phyloP scores from a whole-genome alignment of 2,329 filamentous ascomycete species.

The Ascochyta viciae-villosae region DNA sequence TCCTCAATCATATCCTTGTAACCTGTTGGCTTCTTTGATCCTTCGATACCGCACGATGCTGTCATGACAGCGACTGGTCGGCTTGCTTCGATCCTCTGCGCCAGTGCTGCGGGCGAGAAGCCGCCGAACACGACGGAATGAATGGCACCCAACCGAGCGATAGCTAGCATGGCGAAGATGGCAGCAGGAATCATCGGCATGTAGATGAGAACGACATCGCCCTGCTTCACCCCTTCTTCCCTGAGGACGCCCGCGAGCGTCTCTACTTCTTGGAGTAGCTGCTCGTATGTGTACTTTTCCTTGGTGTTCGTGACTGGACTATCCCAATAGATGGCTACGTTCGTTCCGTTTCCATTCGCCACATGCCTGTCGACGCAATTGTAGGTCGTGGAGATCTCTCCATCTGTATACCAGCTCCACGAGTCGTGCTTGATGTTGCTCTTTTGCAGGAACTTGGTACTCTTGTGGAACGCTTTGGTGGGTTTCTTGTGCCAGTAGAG shows the following conservation, averaged over 20 bases:
- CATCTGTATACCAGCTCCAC: conserved; percentile 91
- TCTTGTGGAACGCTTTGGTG: conserved; percentile 64
- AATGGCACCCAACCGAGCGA: conserved; percentile 81
- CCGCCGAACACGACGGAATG: conserved; percentile 94
- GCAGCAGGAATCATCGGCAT: conserved; percentile 97
- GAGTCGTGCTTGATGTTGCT: conserved; percentile 71
- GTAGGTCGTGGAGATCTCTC: conserved; percentile 88
- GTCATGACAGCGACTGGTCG: conserved; percentile 80
- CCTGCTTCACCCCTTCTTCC: conserved; percentile 81
- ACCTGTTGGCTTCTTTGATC: conserved; percentile 76
- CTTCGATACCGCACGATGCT: conserved; percentile 91
- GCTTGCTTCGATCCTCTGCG: conserved; percentile 87
- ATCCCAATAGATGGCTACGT: conserved; percentile 83
- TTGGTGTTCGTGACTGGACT: conserved; percentile 81
- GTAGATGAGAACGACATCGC: conserved; percentile 89
- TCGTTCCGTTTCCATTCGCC: conserved; percentile 72
- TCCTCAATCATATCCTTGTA: conserved; percentile 78
- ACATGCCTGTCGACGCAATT: conserved; percentile 93
- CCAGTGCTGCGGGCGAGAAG: conserved; percentile 80
- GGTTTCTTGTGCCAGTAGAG: conserved; percentile 84
- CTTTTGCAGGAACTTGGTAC: conserved; percentile 67
- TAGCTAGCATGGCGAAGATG: conserved; percentile 83
- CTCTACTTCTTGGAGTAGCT: conserved; percentile 81
- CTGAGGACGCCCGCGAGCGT: conserved; percentile 80
- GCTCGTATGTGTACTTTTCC: conserved; percentile 74